phyloP scores from a whole-genome alignment of 1,284 basidiomycete genomes.

The Malassezia obtusa region DNA sequence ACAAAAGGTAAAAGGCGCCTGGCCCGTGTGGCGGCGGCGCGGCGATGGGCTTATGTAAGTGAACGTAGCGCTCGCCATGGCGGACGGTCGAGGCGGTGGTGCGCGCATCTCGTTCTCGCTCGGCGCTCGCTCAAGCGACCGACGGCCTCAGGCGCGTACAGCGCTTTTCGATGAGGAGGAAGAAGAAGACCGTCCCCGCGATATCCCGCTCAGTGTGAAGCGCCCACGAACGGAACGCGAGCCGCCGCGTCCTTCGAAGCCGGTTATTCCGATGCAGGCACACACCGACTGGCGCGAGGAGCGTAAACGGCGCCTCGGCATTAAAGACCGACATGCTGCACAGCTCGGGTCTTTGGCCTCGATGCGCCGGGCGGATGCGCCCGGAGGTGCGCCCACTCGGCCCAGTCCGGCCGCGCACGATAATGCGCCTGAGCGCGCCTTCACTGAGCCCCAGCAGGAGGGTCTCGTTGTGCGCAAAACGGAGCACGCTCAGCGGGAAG shows the following conservation, averaged over 20 bases:
- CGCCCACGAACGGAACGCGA: background rate
- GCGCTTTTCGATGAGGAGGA: conserved; percentile 1
- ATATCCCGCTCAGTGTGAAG: conserved; percentile 2
- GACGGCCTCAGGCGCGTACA: background rate
- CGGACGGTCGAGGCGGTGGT: background rate
- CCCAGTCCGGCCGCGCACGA: background rate
- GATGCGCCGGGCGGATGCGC: conserved; percentile 12
- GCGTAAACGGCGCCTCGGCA: conserved; percentile 28
- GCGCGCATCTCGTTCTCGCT: conserved; percentile 3
- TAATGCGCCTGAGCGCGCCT: background rate
- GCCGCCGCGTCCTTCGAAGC: background rate
- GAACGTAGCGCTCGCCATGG: background rate
- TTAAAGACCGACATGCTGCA: conserved; percentile 18
- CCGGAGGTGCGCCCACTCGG: background rate
- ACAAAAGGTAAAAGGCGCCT: background rate
- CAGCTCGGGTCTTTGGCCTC: conserved; percentile 22
- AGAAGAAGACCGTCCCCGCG: background rate
- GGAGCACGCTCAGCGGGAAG: background rate
- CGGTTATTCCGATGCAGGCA: conserved; percentile 24
- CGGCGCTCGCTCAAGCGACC: background rate
- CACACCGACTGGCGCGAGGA: conserved; percentile 37
- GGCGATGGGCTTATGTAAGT: background rate
- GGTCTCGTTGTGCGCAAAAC: conserved; percentile 22
- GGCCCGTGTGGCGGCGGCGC: conserved; percentile 2
- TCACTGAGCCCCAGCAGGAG: conserved; percentile 22